Evolutionary conservation across 148 eudicot species (phyloP).

Genomic region (Vaccinium myrtillus): DNA sequence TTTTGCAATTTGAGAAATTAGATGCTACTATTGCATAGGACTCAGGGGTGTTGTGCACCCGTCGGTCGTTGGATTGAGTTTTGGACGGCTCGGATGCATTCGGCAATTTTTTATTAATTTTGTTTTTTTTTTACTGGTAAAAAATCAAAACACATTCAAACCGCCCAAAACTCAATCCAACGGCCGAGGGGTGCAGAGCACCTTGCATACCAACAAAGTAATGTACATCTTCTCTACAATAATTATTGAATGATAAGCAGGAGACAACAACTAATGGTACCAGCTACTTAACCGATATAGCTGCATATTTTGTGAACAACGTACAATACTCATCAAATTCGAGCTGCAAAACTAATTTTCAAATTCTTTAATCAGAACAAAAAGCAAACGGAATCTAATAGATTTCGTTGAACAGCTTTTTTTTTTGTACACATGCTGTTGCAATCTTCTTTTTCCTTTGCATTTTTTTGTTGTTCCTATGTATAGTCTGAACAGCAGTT

Average conservation of each 20-base stretch:
- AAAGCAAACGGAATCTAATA: neutral
- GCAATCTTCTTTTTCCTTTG: neutral
- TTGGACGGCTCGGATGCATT: too few relatives aligned
- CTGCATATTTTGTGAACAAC: neutral
- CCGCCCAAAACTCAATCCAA: too few relatives aligned
- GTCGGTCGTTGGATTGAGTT: too few relatives aligned
- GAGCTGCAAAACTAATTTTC: neutral
- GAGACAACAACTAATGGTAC: neutral
- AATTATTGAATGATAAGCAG: too few relatives aligned
- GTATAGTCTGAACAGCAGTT: neutral
- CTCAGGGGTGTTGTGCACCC: too few relatives aligned
- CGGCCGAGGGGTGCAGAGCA: too few relatives aligned
- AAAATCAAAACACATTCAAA: too few relatives aligned
- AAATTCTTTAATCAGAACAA: neutral
- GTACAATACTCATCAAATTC: neutral
- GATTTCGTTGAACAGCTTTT: neutral
- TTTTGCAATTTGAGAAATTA: neutral
- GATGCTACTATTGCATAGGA: too few relatives aligned
- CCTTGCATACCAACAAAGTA: too few relatives aligned
- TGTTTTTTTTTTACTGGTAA: too few relatives aligned
- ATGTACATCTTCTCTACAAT: neutral
- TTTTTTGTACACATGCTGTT: neutral
- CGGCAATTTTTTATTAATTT: too few relatives aligned
- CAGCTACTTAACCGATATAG: neutral
- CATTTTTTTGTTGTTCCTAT: neutral